phyloP scores from a whole-genome alignment of 2,329 filamentous ascomycete species.

The Escovopsis sp. region DNA sequence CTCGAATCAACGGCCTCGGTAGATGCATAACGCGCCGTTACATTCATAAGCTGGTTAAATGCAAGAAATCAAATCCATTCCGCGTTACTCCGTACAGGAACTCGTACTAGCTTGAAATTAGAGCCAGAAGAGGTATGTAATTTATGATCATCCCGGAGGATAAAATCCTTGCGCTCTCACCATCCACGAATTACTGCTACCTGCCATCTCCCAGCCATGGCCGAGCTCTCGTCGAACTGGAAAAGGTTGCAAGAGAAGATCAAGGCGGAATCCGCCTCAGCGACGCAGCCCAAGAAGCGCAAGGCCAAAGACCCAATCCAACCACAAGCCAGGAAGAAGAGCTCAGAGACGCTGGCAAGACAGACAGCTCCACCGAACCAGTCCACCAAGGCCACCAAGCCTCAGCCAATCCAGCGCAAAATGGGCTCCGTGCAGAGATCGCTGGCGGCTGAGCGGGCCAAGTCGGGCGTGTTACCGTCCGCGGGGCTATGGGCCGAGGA shows the following conservation, averaged over 20 bases:
- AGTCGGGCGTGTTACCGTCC: slow-evolving; percentile 33
- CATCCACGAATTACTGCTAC: too few relatives aligned
- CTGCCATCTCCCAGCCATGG: slow-evolving; percentile 13
- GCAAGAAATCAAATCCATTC: background rate
- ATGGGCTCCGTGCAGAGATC: slow-evolving; percentile 47
- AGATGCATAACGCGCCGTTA: background rate
- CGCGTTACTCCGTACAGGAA: background rate
- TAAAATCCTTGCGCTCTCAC: too few relatives aligned
- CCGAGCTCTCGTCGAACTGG: slow-evolving; percentile 55
- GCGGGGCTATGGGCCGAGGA: slow-evolving; percentile 46
- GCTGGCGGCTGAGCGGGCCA: slow-evolving; percentile 23
- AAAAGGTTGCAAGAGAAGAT: slow-evolving; percentile 57
- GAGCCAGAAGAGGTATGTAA: too few relatives aligned
- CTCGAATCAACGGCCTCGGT: background rate
- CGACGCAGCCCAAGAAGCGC: slow-evolving; percentile 26
- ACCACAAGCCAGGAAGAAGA: slow-evolving; percentile 17
- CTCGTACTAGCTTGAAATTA: background rate
- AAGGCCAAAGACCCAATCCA: slow-evolving; percentile 21
- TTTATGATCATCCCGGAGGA: too few relatives aligned
- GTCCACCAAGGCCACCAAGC: background rate
- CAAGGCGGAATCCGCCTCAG: slow-evolving; percentile 27
- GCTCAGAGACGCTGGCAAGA: slow-evolving; percentile 4
- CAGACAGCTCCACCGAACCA: slow-evolving; percentile 3
- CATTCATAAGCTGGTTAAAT: too few relatives aligned
- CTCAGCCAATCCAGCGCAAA: slow-evolving; percentile 1